phyloP scores from a whole-genome alignment of 2,329 filamentous ascomycete genomes.

The Westerdykella ornata region DNA sequence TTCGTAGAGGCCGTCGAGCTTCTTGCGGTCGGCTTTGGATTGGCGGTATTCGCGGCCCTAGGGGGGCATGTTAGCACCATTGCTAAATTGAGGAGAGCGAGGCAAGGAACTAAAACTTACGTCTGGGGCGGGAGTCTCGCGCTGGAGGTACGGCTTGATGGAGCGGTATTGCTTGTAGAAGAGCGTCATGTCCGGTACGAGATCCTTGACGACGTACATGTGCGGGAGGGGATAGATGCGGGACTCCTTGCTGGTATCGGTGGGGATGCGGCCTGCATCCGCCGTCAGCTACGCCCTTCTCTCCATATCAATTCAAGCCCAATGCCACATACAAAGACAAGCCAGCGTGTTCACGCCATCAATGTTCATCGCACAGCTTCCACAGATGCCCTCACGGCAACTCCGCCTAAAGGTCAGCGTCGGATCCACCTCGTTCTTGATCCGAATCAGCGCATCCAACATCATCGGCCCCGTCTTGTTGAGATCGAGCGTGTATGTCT shows the following conservation, averaged over 20 bases:
- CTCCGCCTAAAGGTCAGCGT: constrained; percentile 93
- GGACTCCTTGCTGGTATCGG: constrained; percentile 69
- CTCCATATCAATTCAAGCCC: too few relatives aligned
- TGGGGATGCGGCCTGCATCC: constrained; percentile 76
- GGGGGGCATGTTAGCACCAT: constrained; percentile 16
- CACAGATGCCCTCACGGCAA: constrained; percentile 97
- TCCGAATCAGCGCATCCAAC: constrained; percentile 89
- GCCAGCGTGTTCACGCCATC: constrained; percentile 97
- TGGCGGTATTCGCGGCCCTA: constrained; percentile 91
- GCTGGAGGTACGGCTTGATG: constrained; percentile 97
- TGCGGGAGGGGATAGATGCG: constrained; percentile 98
- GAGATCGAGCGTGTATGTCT: constrained; percentile 87
- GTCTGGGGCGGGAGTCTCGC: constrained; percentile 74
- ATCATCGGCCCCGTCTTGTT: constrained; percentile 99
- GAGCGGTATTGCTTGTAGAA: constrained; percentile 99
- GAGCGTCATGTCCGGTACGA: constrained; percentile 93
- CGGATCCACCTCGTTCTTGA: constrained; percentile 98
- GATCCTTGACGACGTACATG: constrained; percentile 98
- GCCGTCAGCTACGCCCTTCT: constrained; percentile 8
- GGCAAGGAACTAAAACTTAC: constrained; percentile 48
- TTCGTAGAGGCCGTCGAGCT: constrained; percentile 97
- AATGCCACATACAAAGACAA: constrained; percentile 73
- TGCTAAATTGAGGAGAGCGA: background rate
- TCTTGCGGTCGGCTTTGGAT: constrained; percentile 84
- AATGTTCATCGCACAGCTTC: constrained; percentile 99